Conservation (phyloP, 805 yeast species). For the Kuraishia molischiana region DNA sequence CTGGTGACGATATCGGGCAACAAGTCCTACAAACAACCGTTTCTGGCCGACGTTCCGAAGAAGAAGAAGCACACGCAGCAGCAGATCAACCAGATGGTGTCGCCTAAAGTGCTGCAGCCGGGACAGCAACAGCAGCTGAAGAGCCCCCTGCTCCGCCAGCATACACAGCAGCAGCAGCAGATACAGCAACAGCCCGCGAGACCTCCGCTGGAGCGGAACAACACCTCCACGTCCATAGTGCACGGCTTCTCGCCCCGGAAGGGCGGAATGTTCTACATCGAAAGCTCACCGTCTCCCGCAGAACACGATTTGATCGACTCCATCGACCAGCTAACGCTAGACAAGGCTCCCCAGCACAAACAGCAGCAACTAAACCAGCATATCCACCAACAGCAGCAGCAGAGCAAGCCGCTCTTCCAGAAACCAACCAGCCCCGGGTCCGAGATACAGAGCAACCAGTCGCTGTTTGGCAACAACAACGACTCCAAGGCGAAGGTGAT, state of each 20-base stretch:
- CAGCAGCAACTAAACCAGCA: constrained; percentile 2
- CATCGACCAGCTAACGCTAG: constrained; percentile 6
- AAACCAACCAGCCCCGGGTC: not conserved
- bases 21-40: constrained; percentile 4
- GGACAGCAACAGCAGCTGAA: not conserved
- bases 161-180: too few species aligned
- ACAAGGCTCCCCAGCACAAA: not conserved
- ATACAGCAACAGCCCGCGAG: too few species aligned
- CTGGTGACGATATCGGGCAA: constrained; percentile 16
- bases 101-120: constrained; percentile 6
- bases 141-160: too few species aligned
- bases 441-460: constrained; percentile 5
- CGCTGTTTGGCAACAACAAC: constrained; percentile 14
- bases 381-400: constrained; percentile 1
- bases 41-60: constrained; percentile 2
- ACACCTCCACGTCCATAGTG: constrained; percentile 8
- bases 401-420: not conserved
- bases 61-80: not conserved
- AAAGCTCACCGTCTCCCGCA: constrained; percentile 21
- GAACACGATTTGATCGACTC: constrained; percentile 7
- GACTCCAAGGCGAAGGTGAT: constrained; percentile 9
- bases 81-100: constrained; percentile 9
- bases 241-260: constrained; percentile 8
- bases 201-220: constrained; percentile 4
- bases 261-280: constrained; percentile 19